phyloP scores from a whole-genome alignment of 2,329 filamentous ascomycete genomes.

The Nigrospora sphaerica region DNA sequence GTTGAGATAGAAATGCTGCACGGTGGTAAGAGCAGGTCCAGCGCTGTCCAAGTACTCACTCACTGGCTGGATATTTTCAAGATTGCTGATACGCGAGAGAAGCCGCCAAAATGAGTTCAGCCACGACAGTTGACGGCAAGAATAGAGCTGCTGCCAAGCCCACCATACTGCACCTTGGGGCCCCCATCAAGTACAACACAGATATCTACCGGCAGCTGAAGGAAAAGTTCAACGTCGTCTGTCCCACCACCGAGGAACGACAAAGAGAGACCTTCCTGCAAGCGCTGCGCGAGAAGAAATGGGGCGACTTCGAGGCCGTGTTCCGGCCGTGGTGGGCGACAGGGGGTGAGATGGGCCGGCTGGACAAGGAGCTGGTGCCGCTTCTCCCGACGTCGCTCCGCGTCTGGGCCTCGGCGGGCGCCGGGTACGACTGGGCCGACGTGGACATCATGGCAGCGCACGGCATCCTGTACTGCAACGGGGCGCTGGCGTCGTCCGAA shows the following conservation, averaged over 20 bases:
- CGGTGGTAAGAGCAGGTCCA: no score
- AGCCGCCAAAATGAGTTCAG: no score
- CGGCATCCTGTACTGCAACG: constrained; percentile 56
- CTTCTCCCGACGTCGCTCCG: constrained; percentile 44
- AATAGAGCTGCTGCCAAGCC: constrained; percentile 7
- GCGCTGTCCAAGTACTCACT: no score
- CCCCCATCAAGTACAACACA: constrained; percentile 21
- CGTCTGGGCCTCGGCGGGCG: constrained; percentile 53
- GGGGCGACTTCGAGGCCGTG: constrained; percentile 33
- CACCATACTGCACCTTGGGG: constrained; percentile 23
- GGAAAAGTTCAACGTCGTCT: constrained; percentile 22
- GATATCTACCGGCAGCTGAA: constrained; percentile 22
- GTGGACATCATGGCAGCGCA: constrained; percentile 25
- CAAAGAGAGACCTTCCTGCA: constrained; percentile 28
- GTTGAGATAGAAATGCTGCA: no score
- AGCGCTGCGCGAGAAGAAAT: constrained; percentile 27
- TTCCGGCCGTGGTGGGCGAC: constrained; percentile 59
- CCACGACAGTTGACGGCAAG: no score
- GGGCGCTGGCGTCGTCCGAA: constrained; percentile 52
- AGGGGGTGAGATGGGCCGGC: constrained; percentile 58
- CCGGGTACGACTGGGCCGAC: constrained; percentile 59
- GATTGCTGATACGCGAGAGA: no score
- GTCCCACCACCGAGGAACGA: constrained; percentile 27
- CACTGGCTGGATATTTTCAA: no score
- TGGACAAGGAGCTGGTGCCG: constrained; percentile 51